Conservation (phyloP, 768 basidiomycete genomes). For the Leccinum ochraceum region DNA sequence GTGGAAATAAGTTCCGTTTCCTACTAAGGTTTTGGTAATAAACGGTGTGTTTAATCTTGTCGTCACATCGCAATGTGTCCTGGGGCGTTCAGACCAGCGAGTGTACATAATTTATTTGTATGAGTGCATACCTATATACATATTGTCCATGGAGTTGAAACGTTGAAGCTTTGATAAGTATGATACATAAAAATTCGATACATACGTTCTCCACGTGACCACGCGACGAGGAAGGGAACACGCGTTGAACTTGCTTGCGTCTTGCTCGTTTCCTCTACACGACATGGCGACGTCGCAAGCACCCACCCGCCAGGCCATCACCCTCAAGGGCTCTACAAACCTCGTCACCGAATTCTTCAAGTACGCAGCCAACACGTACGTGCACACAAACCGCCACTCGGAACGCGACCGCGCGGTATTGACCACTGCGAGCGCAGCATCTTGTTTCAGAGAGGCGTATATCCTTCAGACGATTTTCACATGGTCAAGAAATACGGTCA, state of each 20-base stretch:
- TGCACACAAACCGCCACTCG: slow-evolving; percentile 10
- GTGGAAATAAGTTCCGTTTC: not conserved
- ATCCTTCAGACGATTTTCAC: slow-evolving; percentile 97
- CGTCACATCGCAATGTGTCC: not conserved
- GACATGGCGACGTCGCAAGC: slow-evolving; percentile 49
- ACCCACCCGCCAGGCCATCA: slow-evolving; percentile 72
- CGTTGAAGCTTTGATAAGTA: not conserved
- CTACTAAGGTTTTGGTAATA: not conserved
- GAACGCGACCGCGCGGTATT: not conserved
- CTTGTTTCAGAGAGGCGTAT: slow-evolving; percentile 94
- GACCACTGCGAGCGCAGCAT: slow-evolving; percentile 56
- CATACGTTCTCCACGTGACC: not conserved
- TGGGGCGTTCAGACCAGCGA: not conserved
- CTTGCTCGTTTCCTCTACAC: slow-evolving; percentile 4
- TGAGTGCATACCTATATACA: no score
- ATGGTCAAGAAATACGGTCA: slow-evolving; percentile 99
- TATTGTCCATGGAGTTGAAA: not conserved
- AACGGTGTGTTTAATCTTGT: not conserved
- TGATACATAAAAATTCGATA: not conserved
- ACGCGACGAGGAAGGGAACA: not conserved
- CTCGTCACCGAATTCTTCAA: slow-evolving; percentile 99
- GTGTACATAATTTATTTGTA: not conserved
- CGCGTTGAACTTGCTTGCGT: not conserved
- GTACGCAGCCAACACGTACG: slow-evolving; percentile 96
- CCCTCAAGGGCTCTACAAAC: slow-evolving; percentile 91